Conservation (phyloP, 129 eudicot species). For the Tanacetum coccineum region DNA sequence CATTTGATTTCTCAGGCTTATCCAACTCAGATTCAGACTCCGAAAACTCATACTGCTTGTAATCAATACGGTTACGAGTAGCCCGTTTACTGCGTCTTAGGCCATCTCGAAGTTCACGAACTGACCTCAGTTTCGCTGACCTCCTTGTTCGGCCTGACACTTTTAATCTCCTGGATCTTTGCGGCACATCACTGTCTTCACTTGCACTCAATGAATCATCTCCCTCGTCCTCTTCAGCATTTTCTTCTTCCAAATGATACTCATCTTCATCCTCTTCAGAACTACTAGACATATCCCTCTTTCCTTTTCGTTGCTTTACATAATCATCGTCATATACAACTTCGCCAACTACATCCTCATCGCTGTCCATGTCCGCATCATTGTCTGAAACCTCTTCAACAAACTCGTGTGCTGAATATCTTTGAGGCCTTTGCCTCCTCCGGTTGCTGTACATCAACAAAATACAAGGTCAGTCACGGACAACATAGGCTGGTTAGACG, state of each 20-base stretch:
- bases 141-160: conserved; percentile 55
- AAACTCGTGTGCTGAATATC: conserved; percentile 62
- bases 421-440: conserved; percentile 71
- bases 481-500: no score
- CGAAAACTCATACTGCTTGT: conserved; percentile 53
- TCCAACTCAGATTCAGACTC: conserved; percentile 68
- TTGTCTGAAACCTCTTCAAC: conserved; percentile 61
- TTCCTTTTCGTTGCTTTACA: conserved; percentile 53
- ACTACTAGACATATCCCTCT: neutral
- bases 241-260: no score
- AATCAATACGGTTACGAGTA: conserved; percentile 66
- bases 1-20: conserved; percentile 45
- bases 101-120: conserved; percentile 52
- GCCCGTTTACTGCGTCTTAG: conserved; percentile 84
- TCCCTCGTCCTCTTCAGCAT: no score
- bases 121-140: conserved; percentile 56
- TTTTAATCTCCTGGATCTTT: neutral
- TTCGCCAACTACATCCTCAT: conserved; percentile 91
- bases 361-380: conserved; percentile 59
- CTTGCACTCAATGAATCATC: no score
- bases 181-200: no score
- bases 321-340: conserved; percentile 92
- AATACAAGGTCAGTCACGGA: neutral
- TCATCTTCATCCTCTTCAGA: no score
- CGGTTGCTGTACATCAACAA: conserved; percentile 44